Percentiles rank a stretch among this genome's conserved stretches.
phyloP scores from a whole-genome alignment of 345 rosid genomes.

The Geranium rotundifolium region DNA sequence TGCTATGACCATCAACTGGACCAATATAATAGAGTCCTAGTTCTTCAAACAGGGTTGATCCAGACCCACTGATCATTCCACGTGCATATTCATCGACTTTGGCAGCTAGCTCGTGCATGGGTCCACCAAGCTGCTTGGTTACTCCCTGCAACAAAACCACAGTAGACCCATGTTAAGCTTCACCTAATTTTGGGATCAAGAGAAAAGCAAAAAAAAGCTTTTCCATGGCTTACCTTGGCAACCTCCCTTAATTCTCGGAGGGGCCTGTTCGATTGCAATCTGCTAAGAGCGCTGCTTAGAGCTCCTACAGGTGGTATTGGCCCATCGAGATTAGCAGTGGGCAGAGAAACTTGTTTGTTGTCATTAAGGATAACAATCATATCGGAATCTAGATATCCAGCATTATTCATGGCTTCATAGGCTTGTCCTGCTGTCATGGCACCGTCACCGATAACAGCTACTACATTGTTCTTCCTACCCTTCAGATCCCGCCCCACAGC shows the following conservation, averaged over 20 bases:
- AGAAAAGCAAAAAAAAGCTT: too few species aligned
- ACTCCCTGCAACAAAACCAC: conserved; percentile 51
- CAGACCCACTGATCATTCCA: conserved; percentile 96
- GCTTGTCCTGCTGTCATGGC: conserved; percentile 99
- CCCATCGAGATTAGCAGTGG: conserved; percentile 89
- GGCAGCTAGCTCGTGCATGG: conserved; percentile 88
- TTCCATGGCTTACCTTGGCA: conserved; percentile 53
- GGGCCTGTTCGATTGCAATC: conserved; percentile 87
- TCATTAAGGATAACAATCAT: conserved; percentile 96
- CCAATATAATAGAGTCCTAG: conserved; percentile 94
- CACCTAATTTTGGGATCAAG: too few species aligned
- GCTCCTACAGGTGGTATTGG: conserved; percentile 97
- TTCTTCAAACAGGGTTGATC: conserved; percentile 91
- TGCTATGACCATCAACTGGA: conserved; percentile 93
- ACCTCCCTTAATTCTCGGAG: conserved; percentile 94
- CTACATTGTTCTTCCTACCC: conserved; percentile 58
- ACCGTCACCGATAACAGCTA: conserved; percentile 90
- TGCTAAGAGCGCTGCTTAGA: conserved; percentile 89
- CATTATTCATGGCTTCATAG: conserved; percentile 98
- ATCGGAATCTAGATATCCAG: conserved; percentile 90
- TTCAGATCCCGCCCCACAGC: conserved; percentile 91
- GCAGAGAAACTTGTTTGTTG: conserved; percentile 93
- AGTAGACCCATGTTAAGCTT: not conserved
- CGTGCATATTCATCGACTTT: conserved; percentile 97
- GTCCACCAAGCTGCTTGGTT: conserved; percentile 83